A percentile compares a stretch with the other conserved stretches of the same genome.
These are phyloP conservation scores for Stropharia rugosoannulata DNA, from an alignment of 768 basidiomycete species.

Conservation along the genomic window DNA sequence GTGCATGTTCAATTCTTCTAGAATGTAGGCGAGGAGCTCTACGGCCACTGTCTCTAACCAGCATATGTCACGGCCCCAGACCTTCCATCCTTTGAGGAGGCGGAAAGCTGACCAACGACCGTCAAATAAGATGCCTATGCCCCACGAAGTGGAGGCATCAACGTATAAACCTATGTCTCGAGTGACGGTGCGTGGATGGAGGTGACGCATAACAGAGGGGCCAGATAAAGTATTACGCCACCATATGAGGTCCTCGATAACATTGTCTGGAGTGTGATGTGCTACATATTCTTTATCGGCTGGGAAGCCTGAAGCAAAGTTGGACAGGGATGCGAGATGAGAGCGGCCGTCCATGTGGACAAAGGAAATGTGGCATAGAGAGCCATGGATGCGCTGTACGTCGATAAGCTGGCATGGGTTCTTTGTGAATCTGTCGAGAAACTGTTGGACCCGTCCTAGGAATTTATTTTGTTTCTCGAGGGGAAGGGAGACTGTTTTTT, in stretches of 20 bases:
- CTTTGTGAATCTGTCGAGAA: neutral
- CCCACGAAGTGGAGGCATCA: slow-evolving; percentile 16
- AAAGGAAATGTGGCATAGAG: slow-evolving; percentile 17
- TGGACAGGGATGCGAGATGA: slow-evolving; percentile 24
- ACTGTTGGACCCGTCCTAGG: slow-evolving; percentile 16
- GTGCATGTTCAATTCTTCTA: slow-evolving; percentile 8
- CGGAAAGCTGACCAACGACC: slow-evolving; percentile 7
- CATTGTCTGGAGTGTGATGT: slow-evolving; percentile 17
- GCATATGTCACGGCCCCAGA: slow-evolving; percentile 20
- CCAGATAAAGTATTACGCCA: slow-evolving; percentile 21
- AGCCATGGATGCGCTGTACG: slow-evolving; percentile 21
- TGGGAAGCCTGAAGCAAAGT: slow-evolving; percentile 23
- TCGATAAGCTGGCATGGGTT: neutral
- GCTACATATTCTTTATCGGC: slow-evolving; percentile 3
- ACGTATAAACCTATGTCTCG: slow-evolving; percentile 6
- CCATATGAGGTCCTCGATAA: slow-evolving; percentile 29
- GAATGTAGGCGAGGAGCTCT: slow-evolving; percentile 18
- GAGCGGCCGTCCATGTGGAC: slow-evolving; percentile 24
- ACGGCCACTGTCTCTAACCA: slow-evolving; percentile 25
- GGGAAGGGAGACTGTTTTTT: slow-evolving; percentile 25
- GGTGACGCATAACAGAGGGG: slow-evolving; percentile 6
- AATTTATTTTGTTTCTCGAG: slow-evolving; percentile 27
- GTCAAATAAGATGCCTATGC: slow-evolving; percentile 7
- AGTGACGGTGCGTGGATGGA: slow-evolving; percentile 1
- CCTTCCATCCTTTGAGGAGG: slow-evolving; percentile 12